Evolutionary conservation across 192 early-diverging fungal species (phyloP).

Genomic region (Mycoemilia scoparia): DNA sequence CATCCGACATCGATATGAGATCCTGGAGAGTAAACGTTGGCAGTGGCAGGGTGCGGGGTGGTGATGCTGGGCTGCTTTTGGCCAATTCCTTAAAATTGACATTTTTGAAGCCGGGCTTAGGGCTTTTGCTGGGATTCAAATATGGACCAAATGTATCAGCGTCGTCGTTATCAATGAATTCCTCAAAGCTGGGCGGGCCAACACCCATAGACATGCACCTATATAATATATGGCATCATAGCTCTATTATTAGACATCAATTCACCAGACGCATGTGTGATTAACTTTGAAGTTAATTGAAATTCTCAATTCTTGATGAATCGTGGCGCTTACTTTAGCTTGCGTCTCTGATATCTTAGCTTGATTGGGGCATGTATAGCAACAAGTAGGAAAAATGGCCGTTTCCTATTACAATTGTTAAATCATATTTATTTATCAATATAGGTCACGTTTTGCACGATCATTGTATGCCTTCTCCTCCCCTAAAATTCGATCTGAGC

Average conservation of each 20-base stretch:
- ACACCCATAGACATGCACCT: slow-evolving; percentile 3
- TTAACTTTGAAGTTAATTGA: neutral
- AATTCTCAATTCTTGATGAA: neutral
- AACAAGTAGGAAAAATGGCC: slow-evolving; percentile 68
- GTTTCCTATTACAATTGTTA: slow-evolving; percentile 8
- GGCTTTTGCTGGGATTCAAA: too few species aligned
- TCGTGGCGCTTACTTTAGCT: slow-evolving; percentile 10
- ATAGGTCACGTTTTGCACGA: neutral
- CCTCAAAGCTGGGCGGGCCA: slow-evolving; percentile 23
- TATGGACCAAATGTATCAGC: too few species aligned
- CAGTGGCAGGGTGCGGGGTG: slow-evolving; percentile 3
- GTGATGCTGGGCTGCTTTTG: neutral
- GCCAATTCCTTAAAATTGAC: neutral
- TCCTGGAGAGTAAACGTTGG: too few species aligned
- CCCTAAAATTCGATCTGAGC: slow-evolving; percentile 44
- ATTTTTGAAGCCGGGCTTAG: slow-evolving; percentile 1
- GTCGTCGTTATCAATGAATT: slow-evolving; percentile 42
- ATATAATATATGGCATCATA: neutral
- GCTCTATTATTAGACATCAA: too few species aligned
- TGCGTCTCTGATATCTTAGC: slow-evolving; percentile 43
- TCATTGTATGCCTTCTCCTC: slow-evolving; percentile 9
- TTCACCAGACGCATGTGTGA: too few species aligned
- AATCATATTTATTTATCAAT: neutral
- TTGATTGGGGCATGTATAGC: slow-evolving; percentile 65
- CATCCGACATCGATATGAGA: too few species aligned